These are phyloP conservation scores for Aureobasidium sp. DNA, from an alignment of 2,329 filamentous ascomycete genomes.

Conservation along the genomic window DNA sequence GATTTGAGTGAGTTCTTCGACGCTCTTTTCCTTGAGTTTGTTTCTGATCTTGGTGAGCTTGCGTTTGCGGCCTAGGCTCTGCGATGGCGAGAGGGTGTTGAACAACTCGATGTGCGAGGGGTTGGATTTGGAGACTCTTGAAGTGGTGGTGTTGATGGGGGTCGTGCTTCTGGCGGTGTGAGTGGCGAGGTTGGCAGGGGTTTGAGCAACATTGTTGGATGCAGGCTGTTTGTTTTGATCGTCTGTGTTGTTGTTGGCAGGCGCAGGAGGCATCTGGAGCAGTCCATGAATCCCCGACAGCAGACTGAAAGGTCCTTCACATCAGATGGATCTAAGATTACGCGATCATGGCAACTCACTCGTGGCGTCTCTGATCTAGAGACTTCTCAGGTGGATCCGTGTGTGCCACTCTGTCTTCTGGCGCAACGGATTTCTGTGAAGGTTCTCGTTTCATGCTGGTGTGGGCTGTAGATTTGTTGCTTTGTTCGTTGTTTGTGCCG, in stretches of 20 bases:
- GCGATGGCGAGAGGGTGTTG: neutral
- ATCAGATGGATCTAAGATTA: no score
- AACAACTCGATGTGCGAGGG: neutral
- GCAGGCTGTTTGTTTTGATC: no score
- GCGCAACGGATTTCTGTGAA: neutral
- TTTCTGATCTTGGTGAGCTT: neutral
- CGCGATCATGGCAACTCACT: no score
- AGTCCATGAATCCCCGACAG: no score
- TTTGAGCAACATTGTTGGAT: no score
- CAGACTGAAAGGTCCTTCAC: no score
- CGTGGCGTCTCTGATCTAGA: no score
- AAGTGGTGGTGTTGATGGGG: neutral
- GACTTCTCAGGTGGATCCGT: no score
- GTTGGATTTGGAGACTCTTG: neutral
- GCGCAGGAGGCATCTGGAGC: no score
- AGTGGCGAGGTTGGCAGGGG: neutral
- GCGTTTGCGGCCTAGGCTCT: neutral
- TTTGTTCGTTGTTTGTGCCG: neutral
- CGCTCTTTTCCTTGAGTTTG: neutral
- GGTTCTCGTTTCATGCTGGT: neutral
- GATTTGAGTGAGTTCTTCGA: neutral
- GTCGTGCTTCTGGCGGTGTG: neutral
- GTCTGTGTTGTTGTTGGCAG: no score
- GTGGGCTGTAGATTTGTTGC: neutral
- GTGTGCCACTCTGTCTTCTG: no score